phyloP scores from a whole-genome alignment of 2,329 filamentous ascomycete genomes.

The Nemania sp. region DNA sequence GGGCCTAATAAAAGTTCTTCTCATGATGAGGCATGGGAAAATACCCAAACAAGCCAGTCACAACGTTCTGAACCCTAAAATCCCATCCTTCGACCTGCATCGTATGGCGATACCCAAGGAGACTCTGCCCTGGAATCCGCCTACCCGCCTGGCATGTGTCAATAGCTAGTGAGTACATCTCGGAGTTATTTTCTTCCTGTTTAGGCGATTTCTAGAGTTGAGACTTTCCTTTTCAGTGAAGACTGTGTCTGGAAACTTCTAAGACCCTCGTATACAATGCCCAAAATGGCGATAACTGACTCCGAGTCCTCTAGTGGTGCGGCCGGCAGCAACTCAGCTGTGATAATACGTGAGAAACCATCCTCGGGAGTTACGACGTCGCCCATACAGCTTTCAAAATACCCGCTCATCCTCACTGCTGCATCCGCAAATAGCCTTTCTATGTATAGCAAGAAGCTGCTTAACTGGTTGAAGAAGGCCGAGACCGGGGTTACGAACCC shows the following conservation, averaged over 20 bases:
- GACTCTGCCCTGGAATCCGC: constrained; percentile 24
- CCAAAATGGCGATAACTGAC: no score
- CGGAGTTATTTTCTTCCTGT: no score
- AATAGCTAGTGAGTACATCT: no score
- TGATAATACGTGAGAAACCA: constrained; percentile 30
- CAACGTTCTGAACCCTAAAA: constrained; percentile 26
- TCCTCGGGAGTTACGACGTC: background rate
- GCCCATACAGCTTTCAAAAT: constrained; percentile 9
- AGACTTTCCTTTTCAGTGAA: no score
- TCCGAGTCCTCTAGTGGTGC: no score
- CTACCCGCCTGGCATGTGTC: constrained; percentile 41
- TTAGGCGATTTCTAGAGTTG: no score
- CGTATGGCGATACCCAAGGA: constrained; percentile 20
- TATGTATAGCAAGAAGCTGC: constrained; percentile 25
- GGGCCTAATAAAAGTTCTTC: constrained; percentile 32
- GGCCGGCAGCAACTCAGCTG: constrained; percentile 35
- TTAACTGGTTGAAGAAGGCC: constrained; percentile 28
- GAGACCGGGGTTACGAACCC: background rate
- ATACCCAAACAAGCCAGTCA: constrained; percentile 32
- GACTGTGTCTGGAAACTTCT: no score
- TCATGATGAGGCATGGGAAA: constrained; percentile 34
- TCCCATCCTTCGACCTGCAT: constrained; percentile 18
- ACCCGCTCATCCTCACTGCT: constrained; percentile 25
- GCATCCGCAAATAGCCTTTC: constrained; percentile 19
- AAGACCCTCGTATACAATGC: no score